Percentiles rank a stretch among this genome's conserved stretches.
Conservation (phyloP, 108 stramenopile species). For the Nannochloropsis gaditana region DNA sequence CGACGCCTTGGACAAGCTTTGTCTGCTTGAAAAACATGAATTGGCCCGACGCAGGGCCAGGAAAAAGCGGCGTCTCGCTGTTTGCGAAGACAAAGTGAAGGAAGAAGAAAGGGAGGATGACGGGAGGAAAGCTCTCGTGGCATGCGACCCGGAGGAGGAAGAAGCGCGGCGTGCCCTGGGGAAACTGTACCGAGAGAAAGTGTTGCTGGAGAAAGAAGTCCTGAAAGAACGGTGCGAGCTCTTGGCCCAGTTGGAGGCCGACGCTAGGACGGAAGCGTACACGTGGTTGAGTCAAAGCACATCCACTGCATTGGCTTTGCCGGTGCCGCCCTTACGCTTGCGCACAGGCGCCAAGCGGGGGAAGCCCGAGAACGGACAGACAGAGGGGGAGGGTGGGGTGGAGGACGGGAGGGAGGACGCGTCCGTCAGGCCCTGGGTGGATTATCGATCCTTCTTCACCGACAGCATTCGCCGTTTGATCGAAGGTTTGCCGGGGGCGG, state of each 20-base stretch:
- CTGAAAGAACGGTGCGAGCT: not conserved
- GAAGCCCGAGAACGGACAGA: not conserved
- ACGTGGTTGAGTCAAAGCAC: constrained; percentile 7
- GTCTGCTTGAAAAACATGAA: not conserved
- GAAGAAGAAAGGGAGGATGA: constrained; percentile 12
- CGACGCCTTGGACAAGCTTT: not conserved
- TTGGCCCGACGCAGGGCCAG: not conserved
- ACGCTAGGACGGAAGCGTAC: not conserved
- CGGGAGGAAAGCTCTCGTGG: not conserved
- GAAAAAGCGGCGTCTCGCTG: not conserved
- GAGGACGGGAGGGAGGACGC: not conserved
- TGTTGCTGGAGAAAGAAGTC: constrained; percentile 17
- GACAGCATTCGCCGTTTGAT: not conserved
- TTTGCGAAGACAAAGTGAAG: not conserved
- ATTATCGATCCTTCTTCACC: not conserved
- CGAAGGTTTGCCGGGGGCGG: not conserved
- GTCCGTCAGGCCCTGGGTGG: not conserved
- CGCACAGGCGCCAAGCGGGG: not conserved
- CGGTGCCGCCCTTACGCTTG: not conserved
- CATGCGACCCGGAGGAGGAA: not conserved
- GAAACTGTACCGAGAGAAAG: not conserved
- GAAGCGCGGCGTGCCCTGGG: not conserved
- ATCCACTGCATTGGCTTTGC: not conserved
- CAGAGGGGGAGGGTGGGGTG: not conserved
- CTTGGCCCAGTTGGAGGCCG: not conserved